phyloP scores from a whole-genome alignment of 192 early-diverging fungal genomes.

The Ambispora gerdemannii region DNA sequence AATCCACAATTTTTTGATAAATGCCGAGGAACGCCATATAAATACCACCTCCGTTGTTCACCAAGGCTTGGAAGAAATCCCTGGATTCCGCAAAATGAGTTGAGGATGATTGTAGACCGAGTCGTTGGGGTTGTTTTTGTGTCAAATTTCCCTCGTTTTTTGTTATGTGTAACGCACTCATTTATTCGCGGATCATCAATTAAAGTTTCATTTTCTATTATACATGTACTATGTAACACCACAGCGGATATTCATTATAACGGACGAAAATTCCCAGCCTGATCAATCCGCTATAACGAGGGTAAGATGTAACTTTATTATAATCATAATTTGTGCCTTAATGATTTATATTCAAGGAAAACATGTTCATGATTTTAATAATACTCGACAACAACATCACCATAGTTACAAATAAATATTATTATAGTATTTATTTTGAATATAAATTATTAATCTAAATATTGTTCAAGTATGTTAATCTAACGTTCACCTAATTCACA shows the following conservation, averaged over 20 bases:
- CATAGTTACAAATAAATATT: conserved; percentile 8
- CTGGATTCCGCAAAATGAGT: conserved; percentile 22
- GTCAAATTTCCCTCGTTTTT: conserved; percentile 19
- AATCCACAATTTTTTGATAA: conserved; percentile 16
- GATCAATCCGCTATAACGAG: background rate
- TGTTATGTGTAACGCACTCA: too few species aligned
- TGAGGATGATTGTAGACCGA: conserved; percentile 10
- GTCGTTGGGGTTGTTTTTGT: conserved; percentile 17
- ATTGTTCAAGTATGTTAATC: conserved; percentile 29
- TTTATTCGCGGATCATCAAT: background rate
- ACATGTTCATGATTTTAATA: conserved; percentile 23
- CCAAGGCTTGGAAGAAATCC: conserved; percentile 22
- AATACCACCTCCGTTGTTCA: conserved; percentile 20
- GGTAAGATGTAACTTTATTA: conserved; percentile 3
- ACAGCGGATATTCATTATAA: too few species aligned
- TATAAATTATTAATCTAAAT: conserved; percentile 31
- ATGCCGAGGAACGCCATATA: conserved; percentile 12
- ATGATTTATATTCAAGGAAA: conserved; percentile 27
- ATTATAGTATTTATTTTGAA: conserved; percentile 29
- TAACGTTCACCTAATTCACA: conserved; percentile 38
- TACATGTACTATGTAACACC: too few species aligned
- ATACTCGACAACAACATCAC: conserved; percentile 18
- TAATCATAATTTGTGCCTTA: conserved; percentile 25
- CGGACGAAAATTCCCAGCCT: too few species aligned
- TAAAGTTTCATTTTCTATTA: conserved; percentile 3